These are phyloP conservation scores for Heritiera littoralis DNA, from an alignment of 345 rosid genomes.

Conservation along the genomic window DNA sequence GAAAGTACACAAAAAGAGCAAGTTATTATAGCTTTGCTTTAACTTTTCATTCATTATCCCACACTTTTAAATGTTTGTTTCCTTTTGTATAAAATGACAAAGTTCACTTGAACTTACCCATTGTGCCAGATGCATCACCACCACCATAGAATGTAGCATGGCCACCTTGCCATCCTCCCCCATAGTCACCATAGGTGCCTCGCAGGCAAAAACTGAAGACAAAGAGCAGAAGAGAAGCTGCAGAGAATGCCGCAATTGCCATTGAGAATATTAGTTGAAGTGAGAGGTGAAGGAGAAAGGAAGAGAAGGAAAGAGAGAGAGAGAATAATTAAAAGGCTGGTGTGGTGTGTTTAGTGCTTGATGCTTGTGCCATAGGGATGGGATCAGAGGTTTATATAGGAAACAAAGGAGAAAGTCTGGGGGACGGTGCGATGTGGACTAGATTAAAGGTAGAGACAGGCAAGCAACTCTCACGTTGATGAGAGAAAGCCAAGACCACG, in stretches of 20 bases:
- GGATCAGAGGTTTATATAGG: conserved; percentile 31
- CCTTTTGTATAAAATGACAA: neutral
- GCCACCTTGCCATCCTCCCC: conserved; percentile 73
- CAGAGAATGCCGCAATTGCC: conserved; percentile 30
- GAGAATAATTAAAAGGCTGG: neutral
- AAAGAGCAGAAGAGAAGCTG: conserved; percentile 32
- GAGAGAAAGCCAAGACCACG: neutral
- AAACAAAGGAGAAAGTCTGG: neutral
- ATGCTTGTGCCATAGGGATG: conserved; percentile 9
- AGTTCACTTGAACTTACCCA: conserved; percentile 49
- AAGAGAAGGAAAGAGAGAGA: neutral
- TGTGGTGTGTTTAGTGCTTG: conserved; percentile 8
- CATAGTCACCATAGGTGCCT: conserved; percentile 47
- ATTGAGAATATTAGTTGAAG: conserved; percentile 27
- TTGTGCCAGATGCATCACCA: conserved; percentile 79
- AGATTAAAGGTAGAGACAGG: conserved; percentile 27
- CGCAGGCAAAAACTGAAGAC: conserved; percentile 35
- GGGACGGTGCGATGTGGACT: conserved; percentile 28
- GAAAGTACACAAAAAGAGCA: neutral
- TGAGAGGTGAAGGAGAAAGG: conserved; percentile 4
- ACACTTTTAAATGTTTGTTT: neutral
- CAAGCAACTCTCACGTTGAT: conserved; percentile 14
- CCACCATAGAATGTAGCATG: conserved; percentile 88
- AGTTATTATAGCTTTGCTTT: neutral
- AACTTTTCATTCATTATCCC: neutral